Evolutionary conservation across 805 yeast genomes (phyloP).

Genomic region (Cyberlindnera mrakii): DNA sequence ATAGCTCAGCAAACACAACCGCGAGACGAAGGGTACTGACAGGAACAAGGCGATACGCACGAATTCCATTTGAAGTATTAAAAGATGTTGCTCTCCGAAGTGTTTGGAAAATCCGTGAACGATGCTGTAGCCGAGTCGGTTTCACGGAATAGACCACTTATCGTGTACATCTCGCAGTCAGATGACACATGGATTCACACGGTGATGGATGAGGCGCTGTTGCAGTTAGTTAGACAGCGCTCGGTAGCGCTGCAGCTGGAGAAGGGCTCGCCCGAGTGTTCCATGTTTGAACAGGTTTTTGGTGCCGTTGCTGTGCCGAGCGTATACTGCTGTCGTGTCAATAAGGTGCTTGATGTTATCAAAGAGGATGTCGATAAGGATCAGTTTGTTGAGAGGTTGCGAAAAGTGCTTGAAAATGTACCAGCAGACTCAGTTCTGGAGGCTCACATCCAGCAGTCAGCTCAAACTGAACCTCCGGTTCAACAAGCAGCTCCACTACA

Average conservation of each 20-base stretch:
- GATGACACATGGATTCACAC: constrained; percentile 20
- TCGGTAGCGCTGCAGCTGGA: constrained; percentile 37
- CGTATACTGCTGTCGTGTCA: constrained; percentile 45
- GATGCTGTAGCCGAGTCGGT: constrained; percentile 37
- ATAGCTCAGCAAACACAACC: background rate
- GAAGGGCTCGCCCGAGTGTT: constrained; percentile 37
- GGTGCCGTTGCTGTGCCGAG: constrained; percentile 48
- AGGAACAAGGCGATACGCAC: too few species aligned
- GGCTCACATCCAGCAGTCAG: constrained; percentile 1
- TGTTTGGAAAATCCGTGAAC: constrained; percentile 26
- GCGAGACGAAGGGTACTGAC: background rate
- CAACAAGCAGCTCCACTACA: constrained; percentile 8
- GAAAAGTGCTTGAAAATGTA: constrained; percentile 9
- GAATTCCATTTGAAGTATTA: too few species aligned
- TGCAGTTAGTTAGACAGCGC: constrained; percentile 17
- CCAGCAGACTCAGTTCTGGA: constrained; percentile 2
- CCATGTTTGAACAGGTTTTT: constrained; percentile 49
- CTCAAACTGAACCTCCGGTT: constrained; percentile 7
- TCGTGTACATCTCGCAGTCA: constrained; percentile 30
- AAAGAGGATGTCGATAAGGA: constrained; percentile 26
- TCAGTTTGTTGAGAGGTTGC: constrained; percentile 25
- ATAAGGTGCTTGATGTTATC: constrained; percentile 39
- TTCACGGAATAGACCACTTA: constrained; percentile 29
- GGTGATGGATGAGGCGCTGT: constrained; percentile 10
- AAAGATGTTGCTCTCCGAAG: background rate